Evolutionary conservation across 306 rosid species (phyloP).

Genomic region (Leucaena leucocephala): DNA sequence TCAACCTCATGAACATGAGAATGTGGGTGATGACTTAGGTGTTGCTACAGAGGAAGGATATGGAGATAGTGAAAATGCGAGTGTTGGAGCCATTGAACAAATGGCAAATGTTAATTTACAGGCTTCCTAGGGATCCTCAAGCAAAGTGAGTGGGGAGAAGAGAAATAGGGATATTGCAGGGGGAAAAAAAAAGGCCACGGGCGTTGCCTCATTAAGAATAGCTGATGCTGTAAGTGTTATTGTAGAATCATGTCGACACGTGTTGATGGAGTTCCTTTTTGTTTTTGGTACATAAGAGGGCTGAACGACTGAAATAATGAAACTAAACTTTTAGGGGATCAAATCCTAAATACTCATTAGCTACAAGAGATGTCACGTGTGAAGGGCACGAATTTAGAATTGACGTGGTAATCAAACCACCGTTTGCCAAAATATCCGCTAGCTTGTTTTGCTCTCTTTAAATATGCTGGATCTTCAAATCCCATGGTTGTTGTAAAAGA

Average conservation of each 20-base stretch:
- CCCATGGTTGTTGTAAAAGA: too few species aligned
- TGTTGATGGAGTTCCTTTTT: neutral
- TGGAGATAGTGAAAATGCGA: neutral
- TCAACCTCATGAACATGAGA: neutral
- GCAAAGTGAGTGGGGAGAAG: neutral
- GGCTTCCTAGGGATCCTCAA: neutral
- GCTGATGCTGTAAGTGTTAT: neutral
- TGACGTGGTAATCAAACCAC: too few species aligned
- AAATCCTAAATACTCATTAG: too few species aligned
- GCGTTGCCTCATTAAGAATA: neutral
- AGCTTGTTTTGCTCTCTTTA: too few species aligned
- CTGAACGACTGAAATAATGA: too few species aligned
- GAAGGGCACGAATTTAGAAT: too few species aligned
- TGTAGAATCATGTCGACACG: neutral
- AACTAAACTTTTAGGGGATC: too few species aligned
- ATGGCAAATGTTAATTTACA: neutral
- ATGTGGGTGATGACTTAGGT: neutral
- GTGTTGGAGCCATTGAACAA: neutral
- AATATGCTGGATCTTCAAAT: too few species aligned
- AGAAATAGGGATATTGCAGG: neutral
- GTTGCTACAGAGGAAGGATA: neutral
- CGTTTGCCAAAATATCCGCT: too few species aligned
- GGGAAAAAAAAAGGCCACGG: neutral
- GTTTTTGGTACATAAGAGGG: too few species aligned
- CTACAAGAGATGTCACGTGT: too few species aligned